phyloP scores from a whole-genome alignment of 176 grass and related monocot genomes.

The Oryza longistaminata region DNA sequence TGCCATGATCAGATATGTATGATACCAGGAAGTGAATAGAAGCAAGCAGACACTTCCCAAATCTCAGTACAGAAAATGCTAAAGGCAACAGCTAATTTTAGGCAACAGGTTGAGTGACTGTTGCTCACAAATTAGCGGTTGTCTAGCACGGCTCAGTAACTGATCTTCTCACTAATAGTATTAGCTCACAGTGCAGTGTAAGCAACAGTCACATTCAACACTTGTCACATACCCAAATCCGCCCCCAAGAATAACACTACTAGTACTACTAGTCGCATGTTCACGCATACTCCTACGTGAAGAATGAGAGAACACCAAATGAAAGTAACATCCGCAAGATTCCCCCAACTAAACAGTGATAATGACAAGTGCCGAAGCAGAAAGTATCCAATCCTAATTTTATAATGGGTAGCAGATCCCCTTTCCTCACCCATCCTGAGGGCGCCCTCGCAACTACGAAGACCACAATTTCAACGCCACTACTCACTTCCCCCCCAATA shows the following conservation, averaged over 20 bases:
- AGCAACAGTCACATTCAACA: neutral
- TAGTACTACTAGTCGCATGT: neutral
- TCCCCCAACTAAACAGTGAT: constrained; percentile 17
- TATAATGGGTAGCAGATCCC: neutral
- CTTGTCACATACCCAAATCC: neutral
- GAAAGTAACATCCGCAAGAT: neutral
- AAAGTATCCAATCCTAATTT: neutral
- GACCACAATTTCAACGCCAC: neutral
- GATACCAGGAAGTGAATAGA: neutral
- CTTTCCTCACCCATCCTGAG: neutral
- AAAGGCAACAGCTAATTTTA: neutral
- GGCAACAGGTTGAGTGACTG: neutral
- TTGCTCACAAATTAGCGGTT: neutral
- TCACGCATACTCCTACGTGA: neutral
- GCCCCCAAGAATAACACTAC: neutral
- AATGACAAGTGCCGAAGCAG: neutral
- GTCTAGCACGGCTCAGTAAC: neutral
- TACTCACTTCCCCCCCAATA: neutral
- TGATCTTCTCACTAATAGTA: neutral
- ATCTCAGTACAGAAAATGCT: neutral
- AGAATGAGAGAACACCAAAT: neutral
- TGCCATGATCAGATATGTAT: neutral
- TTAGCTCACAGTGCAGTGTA: neutral
- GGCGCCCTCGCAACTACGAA: neutral
- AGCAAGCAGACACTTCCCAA: neutral